A percentile compares a stretch with the other conserved stretches of the same genome.
Conservation (phyloP, 345 rosid genomes). For the Acer campestre region DNA sequence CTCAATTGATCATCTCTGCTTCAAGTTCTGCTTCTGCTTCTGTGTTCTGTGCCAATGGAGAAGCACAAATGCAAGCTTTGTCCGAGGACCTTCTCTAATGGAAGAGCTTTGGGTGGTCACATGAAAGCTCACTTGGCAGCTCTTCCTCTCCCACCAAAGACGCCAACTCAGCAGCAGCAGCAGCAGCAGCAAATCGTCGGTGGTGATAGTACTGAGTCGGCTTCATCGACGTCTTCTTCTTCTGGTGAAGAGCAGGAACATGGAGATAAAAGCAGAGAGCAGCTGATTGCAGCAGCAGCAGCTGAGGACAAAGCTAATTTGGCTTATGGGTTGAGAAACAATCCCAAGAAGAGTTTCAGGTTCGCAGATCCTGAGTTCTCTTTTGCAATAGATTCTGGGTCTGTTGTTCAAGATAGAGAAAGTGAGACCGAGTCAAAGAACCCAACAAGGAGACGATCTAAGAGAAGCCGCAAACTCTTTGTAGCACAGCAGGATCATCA, state of each 20-base stretch:
- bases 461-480: conserved; percentile 34
- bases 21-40: conserved; percentile 18
- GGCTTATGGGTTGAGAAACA: conserved; percentile 62
- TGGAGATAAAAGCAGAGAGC: conserved; percentile 23
- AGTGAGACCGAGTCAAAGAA: conserved; percentile 79
- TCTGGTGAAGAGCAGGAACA: conserved; percentile 41
- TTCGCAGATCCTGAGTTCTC: conserved; percentile 73
- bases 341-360: conserved; percentile 68
- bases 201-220: conserved; percentile 29
- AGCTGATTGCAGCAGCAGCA: background rate
- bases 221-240: conserved; percentile 51
- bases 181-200: background rate
- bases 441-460: conserved; percentile 64
- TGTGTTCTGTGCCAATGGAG: conserved; percentile 48
- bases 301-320: conserved; percentile 37
- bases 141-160: conserved; percentile 38
- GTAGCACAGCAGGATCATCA: conserved; percentile 18
- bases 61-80: conserved; percentile 86
- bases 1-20: conserved; percentile 15
- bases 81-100: conserved; percentile 69
- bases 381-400: conserved; percentile 44
- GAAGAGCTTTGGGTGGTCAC: conserved; percentile 95
- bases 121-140: conserved; percentile 88
- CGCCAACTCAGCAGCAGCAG: conserved; percentile 22
- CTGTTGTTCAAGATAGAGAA: conserved; percentile 57